Evolutionary conservation across 768 basidiomycete species (phyloP).

Genomic region (Macrolepiota dolichaula): DNA sequence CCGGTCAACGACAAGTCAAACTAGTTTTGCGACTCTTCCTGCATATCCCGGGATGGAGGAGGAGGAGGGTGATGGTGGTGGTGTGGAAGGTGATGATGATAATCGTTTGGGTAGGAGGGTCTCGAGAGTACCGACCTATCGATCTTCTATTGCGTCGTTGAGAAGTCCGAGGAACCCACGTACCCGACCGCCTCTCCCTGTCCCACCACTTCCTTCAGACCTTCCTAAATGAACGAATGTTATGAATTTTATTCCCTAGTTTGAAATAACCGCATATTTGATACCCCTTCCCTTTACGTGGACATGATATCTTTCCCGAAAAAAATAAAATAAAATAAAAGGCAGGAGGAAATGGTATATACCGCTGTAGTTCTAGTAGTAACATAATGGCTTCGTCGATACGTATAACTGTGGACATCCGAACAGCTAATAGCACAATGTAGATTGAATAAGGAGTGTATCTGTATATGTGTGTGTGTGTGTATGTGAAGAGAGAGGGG

Average conservation of each 20-base stretch:
- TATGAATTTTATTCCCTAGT: too few relatives aligned
- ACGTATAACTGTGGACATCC: not conserved
- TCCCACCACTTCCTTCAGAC: not conserved
- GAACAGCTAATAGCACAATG: not conserved
- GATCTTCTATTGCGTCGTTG: not conserved
- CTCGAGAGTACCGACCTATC: not conserved
- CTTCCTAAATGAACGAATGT: not conserved
- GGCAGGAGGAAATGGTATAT: not conserved
- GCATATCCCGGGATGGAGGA: not conserved
- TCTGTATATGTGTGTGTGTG: too few relatives aligned
- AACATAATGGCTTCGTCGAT: not conserved
- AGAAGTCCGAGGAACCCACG: not conserved
- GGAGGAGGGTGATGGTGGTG: not conserved
- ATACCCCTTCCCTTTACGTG: too few relatives aligned
- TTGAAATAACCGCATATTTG: too few relatives aligned
- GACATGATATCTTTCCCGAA: too few relatives aligned
- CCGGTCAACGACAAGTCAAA: not conserved
- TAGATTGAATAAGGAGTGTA: not conserved
- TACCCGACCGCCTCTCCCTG: not conserved
- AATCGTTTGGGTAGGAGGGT: not conserved
- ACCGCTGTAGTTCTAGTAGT: not conserved
- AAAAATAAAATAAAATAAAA: too few relatives aligned
- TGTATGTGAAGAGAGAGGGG: too few relatives aligned
- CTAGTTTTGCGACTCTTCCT: constrained; percentile 1
- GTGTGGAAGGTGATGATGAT: too few relatives aligned